A percentile compares a stretch with the other conserved stretches of the same genome.
Conservation (phyloP, 768 basidiomycete species). For the Leccinum longicurvipes region DNA sequence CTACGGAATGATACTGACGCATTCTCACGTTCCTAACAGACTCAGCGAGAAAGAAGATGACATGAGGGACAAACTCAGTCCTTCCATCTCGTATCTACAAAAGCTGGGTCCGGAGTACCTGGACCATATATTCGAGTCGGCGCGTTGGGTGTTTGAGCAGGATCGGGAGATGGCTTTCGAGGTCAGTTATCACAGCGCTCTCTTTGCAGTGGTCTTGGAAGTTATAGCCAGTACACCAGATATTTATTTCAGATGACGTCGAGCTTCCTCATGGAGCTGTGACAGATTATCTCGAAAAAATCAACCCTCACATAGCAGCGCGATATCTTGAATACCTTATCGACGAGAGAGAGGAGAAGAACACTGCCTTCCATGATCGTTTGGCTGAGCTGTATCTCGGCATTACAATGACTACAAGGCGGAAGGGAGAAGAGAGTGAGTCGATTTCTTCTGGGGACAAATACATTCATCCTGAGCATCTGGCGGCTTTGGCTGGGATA, state of each 20-base stretch:
- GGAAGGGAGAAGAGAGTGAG: constrained; percentile 55
- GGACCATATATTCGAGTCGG: constrained; percentile 74
- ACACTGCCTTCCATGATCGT: constrained; percentile 78
- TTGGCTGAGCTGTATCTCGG: constrained; percentile 82
- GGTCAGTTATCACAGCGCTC: constrained; percentile 35
- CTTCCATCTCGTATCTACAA: constrained; percentile 87
- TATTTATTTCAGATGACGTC: constrained; percentile 93
- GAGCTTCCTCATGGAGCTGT: constrained; percentile 83
- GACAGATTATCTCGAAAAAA: constrained; percentile 70
- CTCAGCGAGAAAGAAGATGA: constrained; percentile 77
- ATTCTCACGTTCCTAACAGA: constrained; percentile 38
- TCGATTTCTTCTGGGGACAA: background rate
- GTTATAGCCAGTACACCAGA: constrained; percentile 41
- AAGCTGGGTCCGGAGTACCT: constrained; percentile 83
- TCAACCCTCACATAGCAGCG: constrained; percentile 66
- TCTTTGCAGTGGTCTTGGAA: background rate
- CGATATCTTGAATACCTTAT: constrained; percentile 87
- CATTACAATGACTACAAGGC: too few species aligned
- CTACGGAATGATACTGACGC: background rate
- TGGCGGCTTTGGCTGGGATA: constrained; percentile 22
- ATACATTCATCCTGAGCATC: background rate
- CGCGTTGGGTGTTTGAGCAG: constrained; percentile 82
- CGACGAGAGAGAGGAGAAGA: constrained; percentile 64
- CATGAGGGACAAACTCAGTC: constrained; percentile 71
- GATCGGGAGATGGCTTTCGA: constrained; percentile 74